Conservation (phyloP, 2,329 filamentous ascomycete species). For the Botrytis elliptica region DNA sequence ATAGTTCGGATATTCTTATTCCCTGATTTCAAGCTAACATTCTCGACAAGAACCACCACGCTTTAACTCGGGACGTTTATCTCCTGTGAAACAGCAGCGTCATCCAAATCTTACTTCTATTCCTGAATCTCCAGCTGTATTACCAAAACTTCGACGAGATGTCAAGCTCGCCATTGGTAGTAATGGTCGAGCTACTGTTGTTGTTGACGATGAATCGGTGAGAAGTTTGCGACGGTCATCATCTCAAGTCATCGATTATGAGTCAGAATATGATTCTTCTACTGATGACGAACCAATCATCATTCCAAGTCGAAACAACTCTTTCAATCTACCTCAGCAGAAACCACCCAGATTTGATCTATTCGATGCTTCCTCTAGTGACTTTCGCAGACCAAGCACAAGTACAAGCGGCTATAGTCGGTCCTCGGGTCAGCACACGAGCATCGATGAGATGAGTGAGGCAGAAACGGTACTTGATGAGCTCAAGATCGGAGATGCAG, state of each 20-base stretch:
- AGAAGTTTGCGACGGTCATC: conserved; percentile 28
- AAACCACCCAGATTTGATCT: conserved; percentile 29
- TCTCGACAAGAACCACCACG: conserved; percentile 27
- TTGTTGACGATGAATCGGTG: conserved; percentile 31
- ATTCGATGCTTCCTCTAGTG: conserved; percentile 30
- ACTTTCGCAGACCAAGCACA: conserved; percentile 29
- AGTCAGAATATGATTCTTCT: conserved; percentile 52
- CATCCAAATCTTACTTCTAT: conserved; percentile 57
- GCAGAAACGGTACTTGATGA: conserved; percentile 56
- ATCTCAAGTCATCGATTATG: conserved; percentile 41
- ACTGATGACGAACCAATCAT: conserved; percentile 65
- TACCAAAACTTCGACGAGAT: conserved; percentile 48
- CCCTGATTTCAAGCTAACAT: conserved; percentile 22
- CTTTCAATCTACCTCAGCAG: conserved; percentile 44
- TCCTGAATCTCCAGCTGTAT: conserved; percentile 48
- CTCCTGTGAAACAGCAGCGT: conserved; percentile 51
- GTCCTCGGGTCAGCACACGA: conserved; percentile 36
- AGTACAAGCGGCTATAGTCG: conserved; percentile 35
- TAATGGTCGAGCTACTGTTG: conserved; percentile 49
- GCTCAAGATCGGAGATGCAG: conserved; percentile 53
- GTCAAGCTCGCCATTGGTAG: conserved; percentile 64
- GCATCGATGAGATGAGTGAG: conserved; percentile 50
- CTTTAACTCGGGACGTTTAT: conserved; percentile 39
- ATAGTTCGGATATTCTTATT: conserved; percentile 14
- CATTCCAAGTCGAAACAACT: conserved; percentile 59